Evolutionary conservation across 805 yeast species (phyloP).

Genomic region (Suhomyces emberorum): DNA sequence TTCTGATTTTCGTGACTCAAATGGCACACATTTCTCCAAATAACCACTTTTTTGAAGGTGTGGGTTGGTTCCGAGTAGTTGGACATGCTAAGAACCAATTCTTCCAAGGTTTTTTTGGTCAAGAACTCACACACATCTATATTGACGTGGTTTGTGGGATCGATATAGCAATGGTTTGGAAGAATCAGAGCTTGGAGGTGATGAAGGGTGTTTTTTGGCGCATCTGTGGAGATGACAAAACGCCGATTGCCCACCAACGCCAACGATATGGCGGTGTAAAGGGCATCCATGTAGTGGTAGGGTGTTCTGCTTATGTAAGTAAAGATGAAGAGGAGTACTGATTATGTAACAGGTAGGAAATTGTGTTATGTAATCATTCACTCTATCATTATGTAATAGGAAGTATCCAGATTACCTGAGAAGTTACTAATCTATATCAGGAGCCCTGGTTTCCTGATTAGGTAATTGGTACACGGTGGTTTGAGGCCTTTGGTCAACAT

Average conservation of each 20-base stretch:
- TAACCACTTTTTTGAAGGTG: constrained; percentile 4
- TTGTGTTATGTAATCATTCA: too few species aligned
- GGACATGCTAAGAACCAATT: constrained; percentile 2
- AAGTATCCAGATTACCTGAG: too few species aligned
- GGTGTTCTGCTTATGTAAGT: too few species aligned
- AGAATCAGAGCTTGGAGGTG: constrained; percentile 4
- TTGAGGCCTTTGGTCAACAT: too few species aligned
- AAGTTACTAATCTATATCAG: too few species aligned
- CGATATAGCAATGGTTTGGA: constrained; percentile 1
- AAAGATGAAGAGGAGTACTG: too few species aligned
- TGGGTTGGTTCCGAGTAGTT: constrained; percentile 1
- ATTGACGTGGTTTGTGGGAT: constrained; percentile 1
- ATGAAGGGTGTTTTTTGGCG: not conserved
- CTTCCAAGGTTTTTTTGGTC: constrained; percentile 1
- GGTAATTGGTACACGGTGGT: too few species aligned
- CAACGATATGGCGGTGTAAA: constrained; percentile 8
- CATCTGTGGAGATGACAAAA: constrained; percentile 7
- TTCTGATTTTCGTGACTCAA: constrained; percentile 5
- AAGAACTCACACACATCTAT: constrained; percentile 5
- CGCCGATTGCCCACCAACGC: constrained; percentile 6
- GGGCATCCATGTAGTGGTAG: constrained; percentile 7
- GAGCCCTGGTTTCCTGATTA: too few species aligned
- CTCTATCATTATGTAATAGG: too few species aligned
- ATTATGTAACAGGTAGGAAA: too few species aligned
- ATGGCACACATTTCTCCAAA: constrained; percentile 6